Evolutionary conservation across 1,139 yeast species (phyloP).

Genomic region (Lodderomyces parapsilosis): DNA sequence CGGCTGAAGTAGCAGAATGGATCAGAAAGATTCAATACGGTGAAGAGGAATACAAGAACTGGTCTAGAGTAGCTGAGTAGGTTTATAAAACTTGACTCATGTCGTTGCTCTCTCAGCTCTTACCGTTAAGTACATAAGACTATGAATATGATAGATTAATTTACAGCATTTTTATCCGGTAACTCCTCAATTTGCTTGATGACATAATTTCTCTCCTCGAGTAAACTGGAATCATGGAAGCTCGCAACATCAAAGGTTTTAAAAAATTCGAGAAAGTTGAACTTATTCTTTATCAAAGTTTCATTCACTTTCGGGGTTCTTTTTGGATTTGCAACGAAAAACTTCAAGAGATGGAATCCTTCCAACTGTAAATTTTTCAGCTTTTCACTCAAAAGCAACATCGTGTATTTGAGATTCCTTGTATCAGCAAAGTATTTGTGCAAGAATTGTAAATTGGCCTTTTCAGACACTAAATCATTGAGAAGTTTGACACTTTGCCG

Average conservation of each 20-base stretch:
- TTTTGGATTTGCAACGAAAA: conserved; percentile 91
- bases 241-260: conserved; percentile 63
- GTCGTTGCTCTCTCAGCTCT: too few relatives aligned
- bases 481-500: conserved; percentile 84
- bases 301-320: conserved; percentile 79
- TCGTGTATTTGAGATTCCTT: conserved; percentile 77
- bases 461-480: conserved; percentile 70
- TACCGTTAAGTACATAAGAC: background rate
- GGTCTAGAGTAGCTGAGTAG: conserved; percentile 51
- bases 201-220: conserved; percentile 81
- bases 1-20: conserved; percentile 80
- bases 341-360: conserved; percentile 90
- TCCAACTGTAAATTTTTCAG: conserved; percentile 87
- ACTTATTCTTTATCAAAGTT: conserved; percentile 78
- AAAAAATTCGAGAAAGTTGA: conserved; percentile 69
- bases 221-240: conserved; percentile 64
- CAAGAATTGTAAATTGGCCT: conserved; percentile 72
- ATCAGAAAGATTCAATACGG: conserved; percentile 90
- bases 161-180: conserved; percentile 39
- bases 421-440: conserved; percentile 76
- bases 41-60: conserved; percentile 60
- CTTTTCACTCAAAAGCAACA: conserved; percentile 84
- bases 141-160: background rate
- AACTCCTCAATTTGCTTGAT: conserved; percentile 70
- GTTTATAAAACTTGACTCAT: background rate